Conservation (phyloP, 176 grass and related monocot genomes). For the Avena eriantha region DNA sequence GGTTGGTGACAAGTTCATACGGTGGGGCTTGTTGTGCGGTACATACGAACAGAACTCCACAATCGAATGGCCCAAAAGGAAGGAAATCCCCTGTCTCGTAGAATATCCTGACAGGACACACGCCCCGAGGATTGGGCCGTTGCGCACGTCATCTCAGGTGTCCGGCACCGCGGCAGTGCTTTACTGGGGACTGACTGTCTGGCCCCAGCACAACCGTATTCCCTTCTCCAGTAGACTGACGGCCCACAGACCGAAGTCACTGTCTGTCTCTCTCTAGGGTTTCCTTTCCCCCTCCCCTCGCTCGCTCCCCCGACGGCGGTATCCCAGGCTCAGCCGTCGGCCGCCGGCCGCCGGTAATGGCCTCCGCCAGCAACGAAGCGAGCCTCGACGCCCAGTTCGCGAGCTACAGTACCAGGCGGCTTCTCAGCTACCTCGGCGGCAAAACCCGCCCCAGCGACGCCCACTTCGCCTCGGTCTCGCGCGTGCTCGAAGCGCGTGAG, state of each 20-base stretch:
- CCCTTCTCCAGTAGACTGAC: neutral
- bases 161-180: neutral
- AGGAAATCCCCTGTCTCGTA: too few relatives aligned
- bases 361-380: neutral
- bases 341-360: neutral
- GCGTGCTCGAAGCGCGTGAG: neutral
- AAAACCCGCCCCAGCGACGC: neutral
- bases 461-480: neutral
- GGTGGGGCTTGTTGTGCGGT: too few relatives aligned
- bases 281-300: neutral
- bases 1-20: too few relatives aligned
- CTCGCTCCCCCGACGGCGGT: neutral
- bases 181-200: neutral
- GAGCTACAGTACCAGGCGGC: neutral
- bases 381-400: neutral
- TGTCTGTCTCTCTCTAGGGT: slow-evolving; percentile 3
- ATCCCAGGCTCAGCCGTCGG: neutral
- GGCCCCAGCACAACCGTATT: neutral
- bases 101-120: too few relatives aligned
- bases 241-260: neutral
- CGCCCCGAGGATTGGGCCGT: neutral
- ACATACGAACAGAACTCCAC: too few relatives aligned
- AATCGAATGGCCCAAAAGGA: too few relatives aligned
- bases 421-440: neutral
- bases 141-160: neutral